Evolutionary conservation across 768 basidiomycete genomes (phyloP).

Genomic region (Russula sp.): DNA sequence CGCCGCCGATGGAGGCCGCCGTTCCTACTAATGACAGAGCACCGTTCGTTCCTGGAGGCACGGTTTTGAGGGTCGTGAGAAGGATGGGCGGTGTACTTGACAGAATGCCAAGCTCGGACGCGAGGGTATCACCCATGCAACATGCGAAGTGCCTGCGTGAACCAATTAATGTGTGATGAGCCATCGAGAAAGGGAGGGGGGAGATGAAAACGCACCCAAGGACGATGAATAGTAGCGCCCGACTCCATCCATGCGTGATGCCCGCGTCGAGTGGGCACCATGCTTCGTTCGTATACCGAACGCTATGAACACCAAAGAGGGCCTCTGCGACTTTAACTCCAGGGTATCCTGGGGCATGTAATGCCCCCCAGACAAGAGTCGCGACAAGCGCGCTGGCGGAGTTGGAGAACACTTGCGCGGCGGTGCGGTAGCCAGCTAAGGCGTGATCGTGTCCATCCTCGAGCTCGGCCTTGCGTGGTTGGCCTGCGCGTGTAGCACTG

Average conservation of each 20-base stretch:
- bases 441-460: slow-evolving; percentile 75
- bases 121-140: slow-evolving; percentile 88
- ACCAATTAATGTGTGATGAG: not conserved
- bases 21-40: slow-evolving; percentile 77
- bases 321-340: slow-evolving; percentile 29
- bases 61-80: slow-evolving; percentile 69
- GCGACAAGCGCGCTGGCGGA: slow-evolving; percentile 63
- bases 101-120: slow-evolving; percentile 90
- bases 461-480: slow-evolving; percentile 64
- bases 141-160: slow-evolving; percentile 76
- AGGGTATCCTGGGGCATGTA: slow-evolving; percentile 47
- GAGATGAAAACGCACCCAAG: slow-evolving; percentile 53
- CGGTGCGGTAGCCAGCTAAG: slow-evolving; percentile 66
- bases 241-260: slow-evolving; percentile 52
- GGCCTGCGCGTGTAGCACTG: slow-evolving; percentile 84
- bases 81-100: slow-evolving; percentile 65
- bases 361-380: slow-evolving; percentile 59
- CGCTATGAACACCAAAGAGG: slow-evolving; percentile 26
- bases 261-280: slow-evolving; percentile 64
- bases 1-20: slow-evolving; percentile 67
- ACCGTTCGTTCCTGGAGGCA: slow-evolving; percentile 91
- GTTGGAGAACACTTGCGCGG: slow-evolving; percentile 82
- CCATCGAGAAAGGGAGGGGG: not conserved
- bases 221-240: slow-evolving; percentile 57
- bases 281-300: slow-evolving; percentile 40